Conservation (phyloP, 139 green algal genomes). For the Astrephomene gubernaculifera region DNA sequence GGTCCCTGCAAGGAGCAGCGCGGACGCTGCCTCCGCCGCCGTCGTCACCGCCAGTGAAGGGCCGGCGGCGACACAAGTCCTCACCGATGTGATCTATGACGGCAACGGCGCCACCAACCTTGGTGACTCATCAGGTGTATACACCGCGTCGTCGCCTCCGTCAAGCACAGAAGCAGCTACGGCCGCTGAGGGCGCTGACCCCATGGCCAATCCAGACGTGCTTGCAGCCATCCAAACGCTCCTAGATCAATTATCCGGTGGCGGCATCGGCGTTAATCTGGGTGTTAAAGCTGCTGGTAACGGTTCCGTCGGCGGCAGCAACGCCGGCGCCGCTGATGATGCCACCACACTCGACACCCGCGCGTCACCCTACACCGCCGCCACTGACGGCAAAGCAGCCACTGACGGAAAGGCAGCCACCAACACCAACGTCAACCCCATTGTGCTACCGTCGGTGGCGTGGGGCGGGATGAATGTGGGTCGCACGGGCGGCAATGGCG, state of each 20-base stretch:
- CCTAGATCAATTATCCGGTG: not conserved
- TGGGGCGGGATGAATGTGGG: not conserved
- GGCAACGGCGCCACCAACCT: not conserved
- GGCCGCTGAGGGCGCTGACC: not conserved
- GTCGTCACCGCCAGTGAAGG: too few relatives aligned
- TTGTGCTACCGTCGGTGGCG: not conserved
- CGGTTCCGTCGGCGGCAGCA: not conserved
- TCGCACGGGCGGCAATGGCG: not conserved
- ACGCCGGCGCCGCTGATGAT: not conserved
- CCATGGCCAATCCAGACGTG: not conserved
- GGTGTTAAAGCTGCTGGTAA: not conserved
- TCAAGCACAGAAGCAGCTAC: not conserved
- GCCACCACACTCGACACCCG: not conserved
- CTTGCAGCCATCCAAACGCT: not conserved
- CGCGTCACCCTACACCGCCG: not conserved
- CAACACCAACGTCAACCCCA: constrained; percentile 26
- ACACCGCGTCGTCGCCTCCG: not conserved
- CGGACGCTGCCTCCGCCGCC: too few relatives aligned
- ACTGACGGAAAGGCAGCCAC: not conserved
- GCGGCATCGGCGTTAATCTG: not conserved
- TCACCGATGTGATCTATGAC: not conserved
- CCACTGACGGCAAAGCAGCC: not conserved
- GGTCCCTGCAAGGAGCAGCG: too few relatives aligned
- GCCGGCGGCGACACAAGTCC: too few relatives aligned
- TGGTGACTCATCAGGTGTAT: not conserved